Evolutionary conservation across 2,329 filamentous ascomycete genomes (phyloP).

Genomic region (Claviceps sp.): DNA sequence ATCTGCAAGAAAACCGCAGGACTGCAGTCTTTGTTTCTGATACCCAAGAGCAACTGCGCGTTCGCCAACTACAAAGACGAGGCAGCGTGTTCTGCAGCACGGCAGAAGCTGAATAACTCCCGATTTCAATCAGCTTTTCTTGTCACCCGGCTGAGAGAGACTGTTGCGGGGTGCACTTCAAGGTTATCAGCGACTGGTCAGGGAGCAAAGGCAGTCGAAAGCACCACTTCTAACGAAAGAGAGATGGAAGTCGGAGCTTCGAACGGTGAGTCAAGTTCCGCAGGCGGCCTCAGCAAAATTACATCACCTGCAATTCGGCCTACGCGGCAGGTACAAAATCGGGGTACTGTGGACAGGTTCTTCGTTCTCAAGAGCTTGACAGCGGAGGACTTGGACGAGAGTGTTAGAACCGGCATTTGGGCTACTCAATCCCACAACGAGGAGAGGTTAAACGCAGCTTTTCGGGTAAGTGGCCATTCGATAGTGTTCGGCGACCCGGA

Average conservation of each 20-base stretch:
- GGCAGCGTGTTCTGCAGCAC: slow-evolving; percentile 57
- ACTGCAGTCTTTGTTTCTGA: slow-evolving; percentile 82
- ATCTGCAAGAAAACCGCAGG: slow-evolving; percentile 69
- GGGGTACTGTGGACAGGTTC: slow-evolving; percentile 30
- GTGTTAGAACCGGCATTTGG: slow-evolving; percentile 80
- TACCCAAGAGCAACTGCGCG: slow-evolving; percentile 93
- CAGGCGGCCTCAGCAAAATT: slow-evolving; percentile 1
- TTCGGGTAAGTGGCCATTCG: slow-evolving; percentile 44
- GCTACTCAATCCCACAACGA: slow-evolving; percentile 93
- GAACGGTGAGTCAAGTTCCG: slow-evolving; percentile 4
- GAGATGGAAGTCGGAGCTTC: neutral
- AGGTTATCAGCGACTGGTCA: slow-evolving; percentile 40
- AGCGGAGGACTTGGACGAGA: slow-evolving; percentile 76
- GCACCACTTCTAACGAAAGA: neutral
- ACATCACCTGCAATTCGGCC: neutral
- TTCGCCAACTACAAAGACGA: slow-evolving; percentile 93
- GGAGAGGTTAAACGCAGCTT: slow-evolving; percentile 67
- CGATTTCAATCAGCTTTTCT: slow-evolving; percentile 75
- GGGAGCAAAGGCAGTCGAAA: slow-evolving; percentile 20
- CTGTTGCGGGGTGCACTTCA: slow-evolving; percentile 29
- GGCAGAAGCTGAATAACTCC: slow-evolving; percentile 79
- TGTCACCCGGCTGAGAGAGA: slow-evolving; percentile 67
- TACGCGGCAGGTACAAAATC: neutral
- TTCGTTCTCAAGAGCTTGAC: slow-evolving; percentile 92
- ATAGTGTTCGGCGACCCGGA: neutral